These are phyloP conservation scores for Alternaria sp. DNA, from an alignment of 2,329 filamentous ascomycete genomes.

Conservation along the genomic window DNA sequence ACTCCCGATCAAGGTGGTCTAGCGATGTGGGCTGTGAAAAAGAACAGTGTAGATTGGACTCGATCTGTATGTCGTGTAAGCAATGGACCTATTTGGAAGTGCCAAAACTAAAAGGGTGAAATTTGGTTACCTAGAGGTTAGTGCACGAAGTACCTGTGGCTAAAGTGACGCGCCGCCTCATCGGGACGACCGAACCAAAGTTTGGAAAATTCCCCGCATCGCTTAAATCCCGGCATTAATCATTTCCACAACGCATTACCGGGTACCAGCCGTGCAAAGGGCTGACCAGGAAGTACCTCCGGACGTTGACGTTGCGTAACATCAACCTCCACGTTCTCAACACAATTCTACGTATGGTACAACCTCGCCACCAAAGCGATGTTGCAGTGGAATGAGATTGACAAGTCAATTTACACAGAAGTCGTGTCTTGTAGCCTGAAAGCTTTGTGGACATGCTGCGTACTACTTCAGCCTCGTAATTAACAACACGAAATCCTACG, in stretches of 20 bases:
- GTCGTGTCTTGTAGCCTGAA: neutral
- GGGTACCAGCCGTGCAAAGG: neutral
- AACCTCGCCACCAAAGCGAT: neutral
- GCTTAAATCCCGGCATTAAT: neutral
- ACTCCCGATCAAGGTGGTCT: neutral
- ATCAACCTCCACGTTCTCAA: neutral
- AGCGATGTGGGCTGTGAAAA: neutral
- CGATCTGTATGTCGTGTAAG: neutral
- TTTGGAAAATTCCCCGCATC: neutral
- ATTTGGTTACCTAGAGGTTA: neutral
- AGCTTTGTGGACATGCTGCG: neutral
- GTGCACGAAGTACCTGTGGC: neutral
- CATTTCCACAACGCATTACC: neutral
- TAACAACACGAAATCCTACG: neutral
- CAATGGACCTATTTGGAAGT: neutral
- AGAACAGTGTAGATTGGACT: neutral
- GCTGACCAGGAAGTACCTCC: neutral
- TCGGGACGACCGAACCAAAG: neutral
- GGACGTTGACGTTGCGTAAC: slow-evolving; percentile 3
- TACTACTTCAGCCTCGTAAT: neutral
- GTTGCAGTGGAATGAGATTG: neutral
- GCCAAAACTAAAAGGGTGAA: neutral
- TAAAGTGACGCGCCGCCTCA: neutral
- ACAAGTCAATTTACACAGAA: neutral
- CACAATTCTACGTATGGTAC: neutral